Evolutionary conservation across 2,329 filamentous ascomycete species (phyloP), one percentile per base, ranked within the genome.

Genomic region (Ophiosphaerella korrae): DNA sequence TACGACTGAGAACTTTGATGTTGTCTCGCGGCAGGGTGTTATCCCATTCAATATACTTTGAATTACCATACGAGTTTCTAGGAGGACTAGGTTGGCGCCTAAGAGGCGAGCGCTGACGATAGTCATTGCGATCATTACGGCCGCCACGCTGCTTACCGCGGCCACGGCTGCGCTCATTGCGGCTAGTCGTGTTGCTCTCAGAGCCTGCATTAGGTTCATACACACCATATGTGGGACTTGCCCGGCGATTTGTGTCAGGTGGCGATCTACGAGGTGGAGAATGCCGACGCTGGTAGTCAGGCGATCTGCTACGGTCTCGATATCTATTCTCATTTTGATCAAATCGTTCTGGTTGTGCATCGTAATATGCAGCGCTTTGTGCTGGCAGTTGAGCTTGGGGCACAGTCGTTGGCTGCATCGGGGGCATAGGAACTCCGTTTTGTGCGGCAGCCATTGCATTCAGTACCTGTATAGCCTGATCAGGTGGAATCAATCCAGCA

Each of bases 1-100:
- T 99, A 66, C 94, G 87, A 75, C 93, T 97, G 52, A 95, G 80
- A 24, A 99, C 94, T 81, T 63, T 67, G 76, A 99, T 97, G 64
- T 84, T 83, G 53, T 89, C 88, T 55, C 83, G 80, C 3, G 89
- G 87, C 53, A 99, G 80, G 7, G 76, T 84, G 45, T 82, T 78
- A 73, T 99, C 94, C 75, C 84, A 89, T 42, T 92, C 88, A 52
- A 97, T 80, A 81, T 86, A 90, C 75, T 95, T 96, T 5, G 82
- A 81, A 43, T 69, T 61, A 38, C 57, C 58, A 45, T 62, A 52
- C 37, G 53, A 60, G 45, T 58, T 61, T 51, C 52, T 64, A 60
- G 55, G 80, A 83, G 50, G 86, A 81, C 67, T 88, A 87, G 60
- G 61, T 56, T 68, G 68, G 52, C 83, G 85, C 64, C 85, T 84